A percentile compares a stretch with the other conserved stretches of the same genome.
These are phyloP conservation scores for Dicorynia guianensis DNA, from an alignment of 306 rosid species.

Conservation along the genomic window DNA sequence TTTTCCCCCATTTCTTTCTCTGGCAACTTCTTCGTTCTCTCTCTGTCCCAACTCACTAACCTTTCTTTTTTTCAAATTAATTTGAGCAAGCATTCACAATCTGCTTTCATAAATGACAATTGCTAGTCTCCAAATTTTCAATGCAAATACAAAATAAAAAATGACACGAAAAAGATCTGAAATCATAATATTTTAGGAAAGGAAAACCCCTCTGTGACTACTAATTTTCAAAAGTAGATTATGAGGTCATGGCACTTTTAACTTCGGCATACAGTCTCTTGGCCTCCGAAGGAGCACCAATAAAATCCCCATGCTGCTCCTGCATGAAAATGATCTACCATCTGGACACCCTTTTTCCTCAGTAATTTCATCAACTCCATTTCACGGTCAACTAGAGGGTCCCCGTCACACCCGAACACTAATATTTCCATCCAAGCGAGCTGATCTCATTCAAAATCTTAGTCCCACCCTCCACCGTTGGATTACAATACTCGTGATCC, in stretches of 20 bases:
- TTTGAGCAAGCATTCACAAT: too few relatives aligned
- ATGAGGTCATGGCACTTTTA: not conserved
- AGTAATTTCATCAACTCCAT: constrained; percentile 41
- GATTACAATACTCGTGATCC: constrained; percentile 62
- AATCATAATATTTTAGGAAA: too few relatives aligned
- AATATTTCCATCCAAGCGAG: constrained; percentile 49
- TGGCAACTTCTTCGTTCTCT: too few relatives aligned
- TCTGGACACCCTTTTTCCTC: constrained; percentile 38
- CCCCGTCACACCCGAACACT: constrained; percentile 53
- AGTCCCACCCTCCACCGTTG: constrained; percentile 41
- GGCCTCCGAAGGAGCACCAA: constrained; percentile 37
- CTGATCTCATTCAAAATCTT: constrained; percentile 36
- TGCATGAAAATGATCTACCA: constrained; percentile 45
- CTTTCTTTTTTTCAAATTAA: too few relatives aligned
- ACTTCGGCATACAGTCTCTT: constrained; percentile 15
- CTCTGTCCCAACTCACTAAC: too few relatives aligned
- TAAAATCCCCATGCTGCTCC: constrained; percentile 51
- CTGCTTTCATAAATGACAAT: too few relatives aligned
- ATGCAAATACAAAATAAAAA: too few relatives aligned
- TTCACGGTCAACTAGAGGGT: constrained; percentile 61
- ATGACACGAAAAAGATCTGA: too few relatives aligned
- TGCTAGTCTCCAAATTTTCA: too few relatives aligned
- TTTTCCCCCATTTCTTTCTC: too few relatives aligned
- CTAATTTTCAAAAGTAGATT: too few relatives aligned
- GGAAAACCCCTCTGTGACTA: too few relatives aligned